Base-by-base conservation (phyloP, 2,329 filamentous ascomycete genomes). In the Mycosphaerella sp. region DNA sequence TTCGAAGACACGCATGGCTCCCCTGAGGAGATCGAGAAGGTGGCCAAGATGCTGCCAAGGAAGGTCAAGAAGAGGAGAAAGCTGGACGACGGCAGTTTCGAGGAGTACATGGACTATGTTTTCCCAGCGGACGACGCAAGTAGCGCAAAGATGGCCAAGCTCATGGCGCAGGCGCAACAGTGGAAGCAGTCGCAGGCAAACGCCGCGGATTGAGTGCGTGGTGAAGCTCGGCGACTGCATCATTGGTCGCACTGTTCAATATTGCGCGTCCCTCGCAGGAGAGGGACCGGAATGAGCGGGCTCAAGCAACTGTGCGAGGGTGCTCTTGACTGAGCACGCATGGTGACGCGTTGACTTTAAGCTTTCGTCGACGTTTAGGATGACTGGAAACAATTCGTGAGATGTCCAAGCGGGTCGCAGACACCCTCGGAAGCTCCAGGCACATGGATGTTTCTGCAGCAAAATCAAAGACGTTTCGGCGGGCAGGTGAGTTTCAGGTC, bases 91-190 rank as follows among this genome's bases (percentile, higher is more conserved):
- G 91, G 93, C 70, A 85, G 83, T 38, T 96, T 89, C 76, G 90
- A 98, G 78, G 93, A 98, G 75, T 97, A 95, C 72, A 82, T 93
- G 74, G 93, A 97, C 71, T 97, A 95, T 66, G 82, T 98, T 34
- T 98, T 98, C 82, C 93, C 93, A 0, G 90, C 89, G 4, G 93
- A 97, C 74, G 91, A 96, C 70, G 83, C 89, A 74, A 66, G 62
- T 32, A 61, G 60, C 36, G 86, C 86, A 62, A 91, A 88, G 65
- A 75, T 96, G 71, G 87, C 87, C 48, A 89, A 87, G 69, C 77
- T 97, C 70, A 75, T 96, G 74, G 85, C 88, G 58, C 86, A 86
- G 80, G 91, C 92, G 54, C 85, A 90, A 70, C 83, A 84, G 62
- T 97, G 92, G 89, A 95, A 95, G 77, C 48, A 45, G 41, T 29